A percentile compares a stretch with the other conserved stretches of the same genome.
Evolutionary conservation across 2,329 filamentous ascomycete genomes (phyloP).

Genomic region (Kalaharituber pfeilii): DNA sequence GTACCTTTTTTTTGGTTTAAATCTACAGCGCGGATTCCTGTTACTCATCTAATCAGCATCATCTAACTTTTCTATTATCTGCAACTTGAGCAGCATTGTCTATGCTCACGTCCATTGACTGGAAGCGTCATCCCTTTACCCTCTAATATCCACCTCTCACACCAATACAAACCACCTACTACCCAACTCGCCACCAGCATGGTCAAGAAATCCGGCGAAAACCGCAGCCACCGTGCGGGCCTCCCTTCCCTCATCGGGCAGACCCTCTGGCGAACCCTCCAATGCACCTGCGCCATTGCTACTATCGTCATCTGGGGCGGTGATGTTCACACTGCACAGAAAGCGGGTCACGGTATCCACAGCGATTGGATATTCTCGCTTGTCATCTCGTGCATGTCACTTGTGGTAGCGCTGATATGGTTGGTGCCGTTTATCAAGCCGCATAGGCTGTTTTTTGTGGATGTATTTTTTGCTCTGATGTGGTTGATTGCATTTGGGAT

Average conservation of each 20-base stretch:
- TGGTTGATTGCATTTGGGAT: constrained; percentile 14
- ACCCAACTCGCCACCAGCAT: constrained; percentile 5
- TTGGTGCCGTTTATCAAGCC: constrained; percentile 9
- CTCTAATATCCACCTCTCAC: not conserved
- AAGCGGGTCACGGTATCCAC: not conserved
- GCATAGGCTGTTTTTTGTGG: constrained; percentile 9
- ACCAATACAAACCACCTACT: not conserved
- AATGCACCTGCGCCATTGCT: constrained; percentile 58
- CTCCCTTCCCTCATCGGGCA: constrained; percentile 37
- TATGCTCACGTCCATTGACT: not conserved
- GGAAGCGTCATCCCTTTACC: not conserved
- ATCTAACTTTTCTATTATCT: not conserved
- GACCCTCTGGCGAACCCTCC: constrained; percentile 49
- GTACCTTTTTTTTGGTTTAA: no score
- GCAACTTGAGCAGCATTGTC: not conserved
- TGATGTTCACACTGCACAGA: constrained; percentile 41
- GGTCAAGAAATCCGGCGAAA: constrained; percentile 12
- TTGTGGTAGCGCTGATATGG: constrained; percentile 41
- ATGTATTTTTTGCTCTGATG: constrained; percentile 4
- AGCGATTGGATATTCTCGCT: constrained; percentile 65
- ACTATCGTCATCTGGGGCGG: constrained; percentile 63
- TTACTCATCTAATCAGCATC: not conserved
- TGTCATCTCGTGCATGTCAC: constrained; percentile 48
- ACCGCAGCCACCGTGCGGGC: constrained; percentile 20
- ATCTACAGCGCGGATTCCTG: no score